Base-by-base conservation (phyloP, 371 early-diverging fungal species). In the Lichtheimia ornata region DNA sequence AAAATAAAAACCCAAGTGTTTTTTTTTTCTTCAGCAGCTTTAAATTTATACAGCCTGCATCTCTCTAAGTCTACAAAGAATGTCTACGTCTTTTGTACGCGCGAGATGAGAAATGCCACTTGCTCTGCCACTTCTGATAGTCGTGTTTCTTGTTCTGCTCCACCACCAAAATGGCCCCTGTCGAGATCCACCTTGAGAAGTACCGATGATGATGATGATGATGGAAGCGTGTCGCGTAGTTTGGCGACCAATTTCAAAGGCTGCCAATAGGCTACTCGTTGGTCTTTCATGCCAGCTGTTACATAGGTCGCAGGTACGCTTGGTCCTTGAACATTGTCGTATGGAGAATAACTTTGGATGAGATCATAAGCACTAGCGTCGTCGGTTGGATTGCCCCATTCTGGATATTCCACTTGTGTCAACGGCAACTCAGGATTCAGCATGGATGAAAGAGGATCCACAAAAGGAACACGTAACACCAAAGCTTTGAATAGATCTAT, bases 361-460 rank as follows among this genome's bases (percentile, higher is more conserved):
- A 76, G 69, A 41, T 84, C 77, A 65, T 88, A 92, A 14, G 77
- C 84, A 4, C 67, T 56, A 0, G 59, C 24, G 35, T 81, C 79
- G 9, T 77, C 66, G 0, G 82, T 63, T 13, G 92, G 93, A 65
- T 94, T 88, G 0, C 96, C 96, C 96, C 96, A 95, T 64, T 95
- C 96, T 9, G 84, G 76, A 52, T 82, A 85, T 64, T 95, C 96
- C 41, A 90, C 85, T 47, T 81, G 73, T 4, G 96, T 90, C 2
- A 94, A 63, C 0, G 96, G 94, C 9, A 90, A 75, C 53, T 82
- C 69, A 7, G 87, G 84, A 44, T 88, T 83, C 28, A 92, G 72
- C 93, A 95, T 91, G 41, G 93, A 75, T 2, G 89, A 85, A 24
- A 94, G 74, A 13, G 93, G 93, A 58, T 94, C 95, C 5, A 94